phyloP scores from a whole-genome alignment of 352 stramenopile species.

The Globisporangium lucens region DNA sequence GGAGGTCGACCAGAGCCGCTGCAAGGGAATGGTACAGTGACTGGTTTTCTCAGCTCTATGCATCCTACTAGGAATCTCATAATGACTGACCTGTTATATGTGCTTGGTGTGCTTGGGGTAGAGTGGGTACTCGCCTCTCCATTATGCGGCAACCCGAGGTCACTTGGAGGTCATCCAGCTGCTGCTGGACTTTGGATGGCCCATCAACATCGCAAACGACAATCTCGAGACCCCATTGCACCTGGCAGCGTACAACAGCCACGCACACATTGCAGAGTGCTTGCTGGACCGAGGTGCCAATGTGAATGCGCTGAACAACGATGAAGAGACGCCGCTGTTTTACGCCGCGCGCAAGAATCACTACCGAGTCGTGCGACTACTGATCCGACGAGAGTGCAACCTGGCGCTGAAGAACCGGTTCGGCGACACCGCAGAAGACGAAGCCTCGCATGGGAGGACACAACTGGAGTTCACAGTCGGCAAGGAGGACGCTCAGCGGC shows the following conservation, averaged over 20 bases:
- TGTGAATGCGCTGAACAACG: constrained; percentile 44
- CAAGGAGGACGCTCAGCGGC: constrained; percentile 43
- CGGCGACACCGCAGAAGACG: constrained; percentile 65
- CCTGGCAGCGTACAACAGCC: constrained; percentile 61
- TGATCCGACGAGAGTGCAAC: constrained; percentile 67
- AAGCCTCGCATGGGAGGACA: constrained; percentile 51
- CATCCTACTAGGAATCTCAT: neutral
- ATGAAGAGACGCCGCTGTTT: constrained; percentile 70
- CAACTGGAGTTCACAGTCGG: constrained; percentile 46
- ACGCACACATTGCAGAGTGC: constrained; percentile 48
- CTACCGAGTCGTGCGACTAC: constrained; percentile 52
- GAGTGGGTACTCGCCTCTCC: constrained; percentile 60
- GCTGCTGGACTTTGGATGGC: constrained; percentile 65
- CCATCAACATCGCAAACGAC: constrained; percentile 42
- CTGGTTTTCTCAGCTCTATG: neutral
- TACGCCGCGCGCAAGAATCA: constrained; percentile 71
- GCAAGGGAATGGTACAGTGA: constrained; percentile 50
- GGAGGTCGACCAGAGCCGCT: constrained; percentile 48
- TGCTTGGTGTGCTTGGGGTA: constrained; percentile 10
- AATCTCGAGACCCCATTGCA: constrained; percentile 63
- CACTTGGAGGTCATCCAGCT: constrained; percentile 66
- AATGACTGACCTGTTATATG: neutral
- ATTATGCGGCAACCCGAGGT: constrained; percentile 64
- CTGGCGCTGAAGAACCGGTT: constrained; percentile 50
- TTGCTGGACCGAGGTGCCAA: constrained; percentile 59